Base-by-base conservation (phyloP, 1,284 basidiomycete species). In the Sanghuangporus sanghuang region DNA sequence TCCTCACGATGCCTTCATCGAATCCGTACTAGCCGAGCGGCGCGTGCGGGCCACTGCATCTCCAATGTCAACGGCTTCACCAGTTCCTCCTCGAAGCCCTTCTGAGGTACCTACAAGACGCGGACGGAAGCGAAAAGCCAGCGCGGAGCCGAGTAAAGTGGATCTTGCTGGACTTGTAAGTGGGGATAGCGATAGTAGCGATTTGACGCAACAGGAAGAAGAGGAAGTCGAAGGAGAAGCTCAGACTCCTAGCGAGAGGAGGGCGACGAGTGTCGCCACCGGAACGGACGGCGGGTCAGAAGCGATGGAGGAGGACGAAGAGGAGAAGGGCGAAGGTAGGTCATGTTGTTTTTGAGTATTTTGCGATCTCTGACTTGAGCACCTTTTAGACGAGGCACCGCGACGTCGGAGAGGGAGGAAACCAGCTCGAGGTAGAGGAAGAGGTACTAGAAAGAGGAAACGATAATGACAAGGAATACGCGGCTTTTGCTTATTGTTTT, bases 151-250 rank as follows among this genome's bases (percentile, higher is more conserved):
- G 69, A 73, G 58, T 69, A 73, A 55, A 69, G 69, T 58, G 70
- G 83, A 85, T 63, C 77, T 86, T 75, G 87, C 87, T 0, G 89
- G 89, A 0, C 73, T 90, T 21, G 82, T 90, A 2, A 85, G 83
- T 32, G 88, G 87, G 3, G 88, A 92, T 70, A 92, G 90, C 70
- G 89, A 91, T 68, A 90, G 87, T 68, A 92, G 90, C 66, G 89
- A 87, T 39, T 71, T 91, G 68, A 92, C 89, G 7, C 85, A 89
- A 71, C 89, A 91, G 72, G 91, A 87, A 64, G 88, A 84, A 7
- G 89, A 91, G 63, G 63, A 57, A 60, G 52, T 66, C 14, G 61
- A 60, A 68, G 82, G 77, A 46, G 74, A 74, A 2, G 75, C 70
- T 27, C 80, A 80, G 55, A 85, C 84, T 6, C 81, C 83, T 2